Conservation (phyloP, 2,329 filamentous ascomycete genomes). For the Neurospora sp. region DNA sequence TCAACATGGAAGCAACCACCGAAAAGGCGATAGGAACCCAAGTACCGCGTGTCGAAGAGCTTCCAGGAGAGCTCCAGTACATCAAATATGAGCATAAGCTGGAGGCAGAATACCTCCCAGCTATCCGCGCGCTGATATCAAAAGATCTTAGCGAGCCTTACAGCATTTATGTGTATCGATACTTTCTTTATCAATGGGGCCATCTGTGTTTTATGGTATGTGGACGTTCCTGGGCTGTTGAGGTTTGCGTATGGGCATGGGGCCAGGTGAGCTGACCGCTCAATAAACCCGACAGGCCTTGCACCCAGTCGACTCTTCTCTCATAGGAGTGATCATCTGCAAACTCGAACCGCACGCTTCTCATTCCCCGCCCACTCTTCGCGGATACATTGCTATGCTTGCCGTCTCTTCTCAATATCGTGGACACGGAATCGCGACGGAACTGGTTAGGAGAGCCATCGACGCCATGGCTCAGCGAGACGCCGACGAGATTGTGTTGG, state of each 20-base stretch:
- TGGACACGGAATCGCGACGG: slow-evolving; percentile 78
- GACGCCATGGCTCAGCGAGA: slow-evolving; percentile 76
- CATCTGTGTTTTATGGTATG: slow-evolving; percentile 90
- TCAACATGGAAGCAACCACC: not conserved
- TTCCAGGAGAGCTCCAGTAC: slow-evolving; percentile 43
- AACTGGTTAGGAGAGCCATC: slow-evolving; percentile 80
- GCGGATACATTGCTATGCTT: slow-evolving; percentile 97
- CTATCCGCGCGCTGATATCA: slow-evolving; percentile 86
- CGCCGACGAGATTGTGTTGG: slow-evolving; percentile 89
- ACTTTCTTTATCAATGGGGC: slow-evolving; percentile 96
- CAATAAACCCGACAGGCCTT: slow-evolving; percentile 35
- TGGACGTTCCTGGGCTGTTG: not conserved
- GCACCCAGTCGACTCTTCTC: slow-evolving; percentile 47
- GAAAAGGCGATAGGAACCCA: not conserved
- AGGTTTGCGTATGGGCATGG: not conserved
- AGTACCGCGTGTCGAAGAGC: slow-evolving; percentile 20
- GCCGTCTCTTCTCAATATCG: slow-evolving; percentile 76
- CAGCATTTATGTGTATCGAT: slow-evolving; percentile 98
- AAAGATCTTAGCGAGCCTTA: slow-evolving; percentile 97
- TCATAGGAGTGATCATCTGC: slow-evolving; percentile 87
- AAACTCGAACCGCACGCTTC: slow-evolving; percentile 87
- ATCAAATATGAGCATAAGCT: slow-evolving; percentile 52
- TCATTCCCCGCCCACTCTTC: slow-evolving; percentile 61
- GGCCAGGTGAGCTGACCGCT: slow-evolving; percentile 1
- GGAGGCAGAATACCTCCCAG: slow-evolving; percentile 60